Conservation (phyloP, 306 rosid species). For the Geum urbanum region DNA sequence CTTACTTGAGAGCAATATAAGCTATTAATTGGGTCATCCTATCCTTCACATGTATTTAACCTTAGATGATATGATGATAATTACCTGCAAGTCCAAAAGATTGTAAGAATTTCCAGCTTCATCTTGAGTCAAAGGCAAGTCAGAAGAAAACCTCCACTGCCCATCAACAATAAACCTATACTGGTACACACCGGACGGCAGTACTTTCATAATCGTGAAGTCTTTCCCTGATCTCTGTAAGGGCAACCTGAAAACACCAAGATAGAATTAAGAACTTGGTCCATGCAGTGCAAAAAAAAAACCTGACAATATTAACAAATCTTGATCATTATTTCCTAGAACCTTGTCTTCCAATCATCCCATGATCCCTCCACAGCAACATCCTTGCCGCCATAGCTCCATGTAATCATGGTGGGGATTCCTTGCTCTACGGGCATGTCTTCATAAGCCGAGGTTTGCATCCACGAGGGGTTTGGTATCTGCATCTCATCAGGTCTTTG, state of each 20-base stretch:
- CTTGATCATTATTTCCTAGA: slow-evolving; percentile 5
- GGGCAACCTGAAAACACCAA: slow-evolving; percentile 49
- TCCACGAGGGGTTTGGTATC: slow-evolving; percentile 62
- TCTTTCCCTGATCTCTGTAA: slow-evolving; percentile 96
- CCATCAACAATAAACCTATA: slow-evolving; percentile 94
- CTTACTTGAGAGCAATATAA: not conserved
- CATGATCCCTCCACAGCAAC: slow-evolving; percentile 95
- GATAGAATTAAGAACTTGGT: slow-evolving; percentile 19
- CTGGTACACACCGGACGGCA: slow-evolving; percentile 98
- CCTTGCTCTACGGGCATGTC: slow-evolving; percentile 66
- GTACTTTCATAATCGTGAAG: slow-evolving; percentile 87
- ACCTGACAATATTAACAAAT: slow-evolving; percentile 7
- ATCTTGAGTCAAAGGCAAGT: slow-evolving; percentile 72
- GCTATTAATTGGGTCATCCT: not conserved
- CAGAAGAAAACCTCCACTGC: slow-evolving; percentile 74
- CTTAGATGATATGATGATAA: slow-evolving; percentile 13
- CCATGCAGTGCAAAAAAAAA: slow-evolving; percentile 12
- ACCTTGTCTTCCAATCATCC: slow-evolving; percentile 96
- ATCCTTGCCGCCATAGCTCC: slow-evolving; percentile 84
- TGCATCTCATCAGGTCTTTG: slow-evolving; percentile 89
- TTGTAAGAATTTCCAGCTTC: slow-evolving; percentile 78
- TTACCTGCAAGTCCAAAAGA: slow-evolving; percentile 82
- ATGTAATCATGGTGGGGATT: slow-evolving; percentile 93
- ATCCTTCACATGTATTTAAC: slow-evolving; percentile 7
- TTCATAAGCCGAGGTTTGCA: slow-evolving; percentile 60